These are phyloP conservation scores for Agroathelia rolfsii DNA, from an alignment of 1,284 basidiomycete genomes.

Conservation along the genomic window DNA sequence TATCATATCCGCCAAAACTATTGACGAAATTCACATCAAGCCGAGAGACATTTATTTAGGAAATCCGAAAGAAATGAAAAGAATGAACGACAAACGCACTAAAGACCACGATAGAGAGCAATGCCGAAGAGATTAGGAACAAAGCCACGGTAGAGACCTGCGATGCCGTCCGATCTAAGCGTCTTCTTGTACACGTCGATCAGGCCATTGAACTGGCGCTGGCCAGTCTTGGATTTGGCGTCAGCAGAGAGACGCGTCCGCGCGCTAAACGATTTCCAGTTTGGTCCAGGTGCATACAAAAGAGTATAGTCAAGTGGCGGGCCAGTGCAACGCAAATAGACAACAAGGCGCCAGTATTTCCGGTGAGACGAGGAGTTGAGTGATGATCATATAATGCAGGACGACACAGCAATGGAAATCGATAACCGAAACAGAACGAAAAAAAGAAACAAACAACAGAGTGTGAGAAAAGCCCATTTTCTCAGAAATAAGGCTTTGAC, in stretches of 20 bases:
- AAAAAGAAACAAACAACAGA: background rate
- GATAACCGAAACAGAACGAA: background rate
- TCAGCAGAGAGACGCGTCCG: constrained; percentile 48
- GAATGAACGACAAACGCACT: constrained; percentile 19
- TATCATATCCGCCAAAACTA: constrained; percentile 42
- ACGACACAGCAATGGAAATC: constrained; percentile 1
- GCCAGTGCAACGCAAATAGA: too few species aligned
- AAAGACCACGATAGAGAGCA: constrained; percentile 52
- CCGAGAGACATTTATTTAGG: background rate
- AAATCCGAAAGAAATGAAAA: background rate
- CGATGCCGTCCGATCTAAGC: constrained; percentile 38
- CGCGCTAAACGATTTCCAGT: constrained; percentile 21
- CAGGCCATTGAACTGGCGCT: constrained; percentile 36
- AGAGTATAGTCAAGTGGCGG: background rate
- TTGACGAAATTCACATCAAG: background rate
- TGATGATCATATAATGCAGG: too few species aligned
- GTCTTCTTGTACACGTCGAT: constrained; percentile 44
- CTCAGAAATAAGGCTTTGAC: background rate
- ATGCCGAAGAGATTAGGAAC: constrained; percentile 54
- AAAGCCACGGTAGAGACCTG: constrained; percentile 53
- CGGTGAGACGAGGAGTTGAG: too few species aligned
- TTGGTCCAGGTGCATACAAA: background rate
- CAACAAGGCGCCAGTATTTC: too few species aligned
- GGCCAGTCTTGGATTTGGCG: constrained; percentile 33
- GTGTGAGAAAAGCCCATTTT: background rate